phyloP scores from a whole-genome alignment of 768 basidiomycete genomes.

The Podaxis sp. region DNA sequence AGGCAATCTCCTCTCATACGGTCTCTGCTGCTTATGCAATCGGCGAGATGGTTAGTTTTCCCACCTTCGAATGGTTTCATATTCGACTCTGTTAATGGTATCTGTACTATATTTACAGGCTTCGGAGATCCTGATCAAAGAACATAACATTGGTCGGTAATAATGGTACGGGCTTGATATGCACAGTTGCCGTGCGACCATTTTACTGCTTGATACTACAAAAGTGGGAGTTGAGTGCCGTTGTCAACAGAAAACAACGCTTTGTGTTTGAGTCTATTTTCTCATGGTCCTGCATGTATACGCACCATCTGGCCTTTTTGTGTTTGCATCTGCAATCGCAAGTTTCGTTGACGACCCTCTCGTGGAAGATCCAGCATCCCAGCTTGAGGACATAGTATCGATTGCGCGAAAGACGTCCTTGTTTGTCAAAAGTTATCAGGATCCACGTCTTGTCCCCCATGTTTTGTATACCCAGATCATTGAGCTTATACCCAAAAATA shows the following conservation, averaged over 20 bases:
- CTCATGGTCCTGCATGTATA: too few species aligned
- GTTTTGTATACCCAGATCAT: neutral
- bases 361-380: neutral
- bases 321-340: neutral
- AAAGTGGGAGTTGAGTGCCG: neutral
- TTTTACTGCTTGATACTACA: neutral
- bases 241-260: neutral
- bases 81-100: neutral
- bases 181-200: neutral
- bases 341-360: neutral
- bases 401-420: neutral
- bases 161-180: neutral
- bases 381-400: neutral
- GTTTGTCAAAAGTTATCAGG: neutral
- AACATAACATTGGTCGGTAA: neutral
- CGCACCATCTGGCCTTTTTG: neutral
- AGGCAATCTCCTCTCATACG: slow-evolving; percentile 1
- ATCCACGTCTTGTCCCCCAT: neutral
- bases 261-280: neutral
- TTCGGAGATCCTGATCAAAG: neutral
- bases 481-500: neutral
- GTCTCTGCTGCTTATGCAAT: slow-evolving; percentile 3
- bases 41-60: slow-evolving; percentile 7
- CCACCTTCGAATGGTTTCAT: neutral
- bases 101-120: neutral